A percentile compares a stretch with the other conserved stretches of the same genome.
Evolutionary conservation across 306 rosid genomes (phyloP).

Genomic region (Begonia loranthoides): DNA sequence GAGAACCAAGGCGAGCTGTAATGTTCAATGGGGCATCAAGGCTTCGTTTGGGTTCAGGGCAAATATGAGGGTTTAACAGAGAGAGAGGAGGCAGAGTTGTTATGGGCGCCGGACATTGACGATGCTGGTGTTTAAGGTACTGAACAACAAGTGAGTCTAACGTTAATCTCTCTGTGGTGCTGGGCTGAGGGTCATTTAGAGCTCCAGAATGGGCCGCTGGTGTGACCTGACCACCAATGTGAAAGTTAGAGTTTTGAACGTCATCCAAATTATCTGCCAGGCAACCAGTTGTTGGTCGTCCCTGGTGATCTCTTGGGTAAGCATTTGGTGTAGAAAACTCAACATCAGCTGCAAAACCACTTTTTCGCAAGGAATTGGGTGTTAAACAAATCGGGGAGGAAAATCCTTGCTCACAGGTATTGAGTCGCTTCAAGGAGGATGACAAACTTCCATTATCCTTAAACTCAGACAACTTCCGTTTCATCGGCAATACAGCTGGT

Average conservation of each 20-base stretch:
- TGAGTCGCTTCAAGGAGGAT: slow-evolving; percentile 55
- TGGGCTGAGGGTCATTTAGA: slow-evolving; percentile 49
- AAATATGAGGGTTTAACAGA: slow-evolving; percentile 79
- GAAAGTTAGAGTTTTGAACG: slow-evolving; percentile 28
- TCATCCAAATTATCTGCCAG: slow-evolving; percentile 52
- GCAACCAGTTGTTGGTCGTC: slow-evolving; percentile 24
- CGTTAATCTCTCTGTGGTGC: slow-evolving; percentile 63
- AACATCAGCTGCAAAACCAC: slow-evolving; percentile 31
- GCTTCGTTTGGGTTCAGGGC: slow-evolving; percentile 93
- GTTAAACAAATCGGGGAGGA: slow-evolving; percentile 63
- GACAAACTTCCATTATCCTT: slow-evolving; percentile 48
- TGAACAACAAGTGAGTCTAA: slow-evolving; percentile 83
- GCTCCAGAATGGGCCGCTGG: slow-evolving; percentile 44
- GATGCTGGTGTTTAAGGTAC: slow-evolving; percentile 97
- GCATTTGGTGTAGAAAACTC: slow-evolving; percentile 50
- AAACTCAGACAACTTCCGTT: slow-evolving; percentile 57
- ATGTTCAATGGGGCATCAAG: slow-evolving; percentile 90
- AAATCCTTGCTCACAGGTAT: slow-evolving; percentile 58
- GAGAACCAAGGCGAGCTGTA: slow-evolving; percentile 86
- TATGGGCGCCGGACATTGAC: slow-evolving; percentile 96
- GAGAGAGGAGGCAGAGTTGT: slow-evolving; percentile 97
- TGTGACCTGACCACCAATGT: slow-evolving; percentile 34
- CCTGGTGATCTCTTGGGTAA: slow-evolving; percentile 36
- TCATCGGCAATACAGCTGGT: slow-evolving; percentile 50
- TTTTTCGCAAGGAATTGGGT: slow-evolving; percentile 39